Conservation (phyloP, 352 stramenopile genomes). For the Phytophthora tubulina region DNA sequence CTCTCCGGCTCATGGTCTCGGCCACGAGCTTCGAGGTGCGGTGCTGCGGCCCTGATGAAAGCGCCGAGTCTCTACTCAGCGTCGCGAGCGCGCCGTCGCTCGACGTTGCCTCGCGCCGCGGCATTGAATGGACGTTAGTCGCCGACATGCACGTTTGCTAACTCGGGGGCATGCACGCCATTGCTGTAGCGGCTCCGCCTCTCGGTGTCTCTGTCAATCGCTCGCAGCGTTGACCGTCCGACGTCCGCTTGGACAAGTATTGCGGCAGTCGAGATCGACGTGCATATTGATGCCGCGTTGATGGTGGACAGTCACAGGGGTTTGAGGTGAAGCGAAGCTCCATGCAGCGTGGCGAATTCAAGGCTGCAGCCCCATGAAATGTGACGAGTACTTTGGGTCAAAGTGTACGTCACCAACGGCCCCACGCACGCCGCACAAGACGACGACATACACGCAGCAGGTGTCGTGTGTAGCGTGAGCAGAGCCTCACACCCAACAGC, state of each 20-base stretch:
- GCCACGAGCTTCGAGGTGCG: constrained; percentile 6
- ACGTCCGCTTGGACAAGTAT: constrained; percentile 23
- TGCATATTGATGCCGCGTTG: constrained; percentile 1
- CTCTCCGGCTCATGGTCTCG: not conserved
- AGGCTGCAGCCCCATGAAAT: not conserved
- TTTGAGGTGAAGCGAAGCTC: constrained; percentile 11
- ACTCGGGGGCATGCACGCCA: constrained; percentile 21
- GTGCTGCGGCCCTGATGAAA: constrained; percentile 24
- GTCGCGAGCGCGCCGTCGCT: not conserved
- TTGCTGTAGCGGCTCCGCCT: constrained; percentile 35
- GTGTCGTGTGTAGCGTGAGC: not conserved
- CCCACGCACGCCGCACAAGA: constrained; percentile 4
- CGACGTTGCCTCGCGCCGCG: constrained; percentile 5
- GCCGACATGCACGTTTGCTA: constrained; percentile 27
- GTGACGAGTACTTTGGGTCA: constrained; percentile 7
- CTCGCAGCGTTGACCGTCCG: not conserved
- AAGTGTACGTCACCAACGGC: not conserved
- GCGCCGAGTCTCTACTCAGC: constrained; percentile 26
- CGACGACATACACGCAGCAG: constrained; percentile 13
- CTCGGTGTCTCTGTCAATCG: constrained; percentile 31
- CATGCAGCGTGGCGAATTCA: not conserved
- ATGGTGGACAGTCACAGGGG: not conserved
- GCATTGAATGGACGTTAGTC: constrained; percentile 34
- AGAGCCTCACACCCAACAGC: constrained; percentile 21
- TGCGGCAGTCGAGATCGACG: constrained; percentile 2